phyloP scores from a whole-genome alignment of 2,329 filamentous ascomycete genomes.

The Alternaria conjuncta region DNA sequence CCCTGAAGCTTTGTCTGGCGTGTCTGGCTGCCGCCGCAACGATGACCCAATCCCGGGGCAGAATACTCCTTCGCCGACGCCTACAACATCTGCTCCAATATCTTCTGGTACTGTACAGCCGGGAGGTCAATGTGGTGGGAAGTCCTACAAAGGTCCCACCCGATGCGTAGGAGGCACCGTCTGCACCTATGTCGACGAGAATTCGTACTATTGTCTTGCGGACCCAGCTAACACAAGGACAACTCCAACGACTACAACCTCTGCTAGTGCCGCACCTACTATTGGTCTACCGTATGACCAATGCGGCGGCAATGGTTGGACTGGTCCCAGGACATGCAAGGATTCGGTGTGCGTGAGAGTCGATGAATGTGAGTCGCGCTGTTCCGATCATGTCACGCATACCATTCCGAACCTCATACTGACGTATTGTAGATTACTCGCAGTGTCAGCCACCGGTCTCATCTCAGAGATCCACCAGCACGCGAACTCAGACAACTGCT shows the following conservation, averaged over 20 bases:
- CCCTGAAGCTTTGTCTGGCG: slow-evolving; percentile 57
- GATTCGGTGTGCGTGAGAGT: slow-evolving; percentile 16
- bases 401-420: not conserved
- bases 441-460: slow-evolving; percentile 14
- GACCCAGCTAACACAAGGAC: slow-evolving; percentile 21
- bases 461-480: not conserved
- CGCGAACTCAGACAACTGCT: slow-evolving; percentile 1
- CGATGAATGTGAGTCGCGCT: slow-evolving; percentile 14
- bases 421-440: slow-evolving; percentile 3
- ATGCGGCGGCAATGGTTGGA: slow-evolving; percentile 19
- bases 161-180: slow-evolving; percentile 20
- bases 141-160: slow-evolving; percentile 18
- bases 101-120: slow-evolving; percentile 22
- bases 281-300: slow-evolving; percentile 23
- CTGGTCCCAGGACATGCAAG: slow-evolving; percentile 22
- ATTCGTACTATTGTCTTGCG: slow-evolving; percentile 24
- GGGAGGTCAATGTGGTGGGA: slow-evolving; percentile 25
- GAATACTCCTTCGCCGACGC: slow-evolving; percentile 15
- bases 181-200: slow-evolving; percentile 20
- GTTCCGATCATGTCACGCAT: not conserved
- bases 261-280: slow-evolving; percentile 9
- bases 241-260: slow-evolving; percentile 8
- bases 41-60: slow-evolving; percentile 25
- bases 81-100: slow-evolving; percentile 19
- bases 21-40: slow-evolving; percentile 50